Evolutionary conservation across 1,284 basidiomycete species (phyloP).

Genomic region (Microbotryum lychnidis-dioicae): DNA sequence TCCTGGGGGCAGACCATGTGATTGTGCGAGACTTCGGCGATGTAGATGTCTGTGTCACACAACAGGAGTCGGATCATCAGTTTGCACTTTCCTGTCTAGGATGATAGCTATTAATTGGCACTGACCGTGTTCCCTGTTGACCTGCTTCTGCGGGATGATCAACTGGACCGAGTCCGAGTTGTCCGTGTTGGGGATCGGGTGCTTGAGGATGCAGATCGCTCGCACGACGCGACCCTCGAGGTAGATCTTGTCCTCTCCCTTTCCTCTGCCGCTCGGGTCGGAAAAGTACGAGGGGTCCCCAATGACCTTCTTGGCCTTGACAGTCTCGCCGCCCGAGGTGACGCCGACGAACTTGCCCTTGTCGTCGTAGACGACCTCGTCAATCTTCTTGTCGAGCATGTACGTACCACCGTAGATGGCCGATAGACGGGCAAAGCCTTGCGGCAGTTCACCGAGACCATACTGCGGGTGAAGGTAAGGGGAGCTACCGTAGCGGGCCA

Average conservation of each 20-base stretch:
- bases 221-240: constrained; percentile 93
- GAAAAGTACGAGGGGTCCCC: constrained; percentile 95
- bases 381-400: constrained; percentile 96
- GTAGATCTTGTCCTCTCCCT: constrained; percentile 59
- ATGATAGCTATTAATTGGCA: constrained; percentile 21
- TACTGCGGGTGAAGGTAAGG: constrained; percentile 99
- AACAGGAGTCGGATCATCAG: constrained; percentile 2
- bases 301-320: constrained; percentile 95
- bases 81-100: not conserved
- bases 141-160: constrained; percentile 98
- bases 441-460: constrained; percentile 96
- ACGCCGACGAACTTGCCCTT: constrained; percentile 88
- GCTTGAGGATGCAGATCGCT: constrained; percentile 96
- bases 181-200: constrained; percentile 96
- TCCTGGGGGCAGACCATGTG: constrained; percentile 97
- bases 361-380: constrained; percentile 80
- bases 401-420: constrained; percentile 99
- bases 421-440: constrained; percentile 94
- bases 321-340: constrained; percentile 79
- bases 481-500: constrained; percentile 99
- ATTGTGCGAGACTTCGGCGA: constrained; percentile 90
- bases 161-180: constrained; percentile 92
- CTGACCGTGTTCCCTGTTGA: constrained; percentile 82
- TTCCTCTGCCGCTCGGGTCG: constrained; percentile 51
- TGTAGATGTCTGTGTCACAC: constrained; percentile 76